Base-by-base conservation (phyloP, 768 basidiomycete genomes). In the Chalciporus chontae region DNA sequence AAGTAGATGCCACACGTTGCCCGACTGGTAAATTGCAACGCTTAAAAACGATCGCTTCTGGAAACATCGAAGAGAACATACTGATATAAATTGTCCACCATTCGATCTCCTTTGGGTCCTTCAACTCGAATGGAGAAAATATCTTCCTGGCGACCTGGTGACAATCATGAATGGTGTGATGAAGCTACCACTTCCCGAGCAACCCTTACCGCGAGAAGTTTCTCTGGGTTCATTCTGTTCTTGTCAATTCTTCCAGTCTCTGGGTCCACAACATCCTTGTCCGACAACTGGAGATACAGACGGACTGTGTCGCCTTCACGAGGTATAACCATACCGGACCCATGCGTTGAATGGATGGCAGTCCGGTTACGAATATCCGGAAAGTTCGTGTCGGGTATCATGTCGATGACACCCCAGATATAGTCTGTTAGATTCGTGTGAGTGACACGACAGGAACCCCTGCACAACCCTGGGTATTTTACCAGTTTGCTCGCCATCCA, bases 371-470 rank as follows among this genome's bases (percentile, higher is more conserved):
- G 80, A 51, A 87, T 83, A 61, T 90, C 87, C 0, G 89, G 89
- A 52, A 90, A 87, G 60, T 89, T 72, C 1, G 87, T 88, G n/a
- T 82, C 76, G 0, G 84, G 84, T 21, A 79, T 58, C 43, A 80
- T 71, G 65, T 90, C 90, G 17, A 90, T 68, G 3, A 92, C 90
- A 3, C 90, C 90, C 90, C 90, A 93, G 17, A 91, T 75, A 50
- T 78, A 85, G 46, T 90, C 83, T 69, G 73, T 76, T 40, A 15
- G n/a, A 13, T 26, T 48, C 24, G 15, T 4, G 37, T 54, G 10
- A 51, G 37, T 10, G 15, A 27, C 24, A 8, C 27, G 19, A 36
- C 10, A 3, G 7, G 51, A 47, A 27, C 4, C 26, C 9, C 41
- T 4, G 26, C 15, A 42, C 10, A 44, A 29, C n/a, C 4, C 17